These are phyloP conservation scores for Physcomitrium patens DNA, from an alignment of 225 moss, liverwort and hornwort species.

Conservation along the genomic window DNA sequence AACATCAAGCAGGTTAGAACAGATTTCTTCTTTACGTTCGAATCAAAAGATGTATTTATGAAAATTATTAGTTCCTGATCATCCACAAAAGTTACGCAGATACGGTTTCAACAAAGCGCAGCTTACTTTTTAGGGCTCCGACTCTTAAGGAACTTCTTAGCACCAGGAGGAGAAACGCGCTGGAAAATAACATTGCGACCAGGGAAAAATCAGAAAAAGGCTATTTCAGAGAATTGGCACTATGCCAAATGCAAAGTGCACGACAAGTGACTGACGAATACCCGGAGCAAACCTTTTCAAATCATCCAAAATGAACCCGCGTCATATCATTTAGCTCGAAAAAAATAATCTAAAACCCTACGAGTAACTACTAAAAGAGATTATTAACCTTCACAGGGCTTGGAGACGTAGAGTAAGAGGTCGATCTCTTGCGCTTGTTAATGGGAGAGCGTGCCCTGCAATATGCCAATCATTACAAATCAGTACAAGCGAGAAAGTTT, in stretches of 20 bases:
- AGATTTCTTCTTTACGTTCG: neutral
- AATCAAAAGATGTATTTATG: neutral
- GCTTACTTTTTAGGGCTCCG: slow-evolving; percentile 86
- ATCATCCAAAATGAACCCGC: too few species aligned
- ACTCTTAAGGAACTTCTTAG: slow-evolving; percentile 82
- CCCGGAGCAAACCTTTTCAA: neutral
- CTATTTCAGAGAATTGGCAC: neutral
- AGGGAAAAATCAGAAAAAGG: slow-evolving; percentile 24
- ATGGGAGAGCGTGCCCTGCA: slow-evolving; percentile 84
- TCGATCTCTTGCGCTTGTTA: slow-evolving; percentile 73
- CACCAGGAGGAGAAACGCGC: slow-evolving; percentile 59
- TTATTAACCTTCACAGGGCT: slow-evolving; percentile 71
- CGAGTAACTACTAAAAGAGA: neutral
- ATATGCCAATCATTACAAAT: neutral
- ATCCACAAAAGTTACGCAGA: slow-evolving; percentile 12
- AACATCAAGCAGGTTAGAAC: neutral
- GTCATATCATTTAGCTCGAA: neutral
- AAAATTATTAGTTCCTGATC: neutral
- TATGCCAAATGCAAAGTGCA: neutral
- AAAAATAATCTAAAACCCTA: neutral
- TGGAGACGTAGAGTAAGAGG: slow-evolving; percentile 90
- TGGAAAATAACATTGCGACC: slow-evolving; percentile 30
- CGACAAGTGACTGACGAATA: neutral
- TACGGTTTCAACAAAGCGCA: slow-evolving; percentile 1
- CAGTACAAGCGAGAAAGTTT: neutral